These are phyloP conservation scores for Blyttiomyces sp. DNA, from an alignment of 371 early-diverging fungal species.

Conservation along the genomic window DNA sequence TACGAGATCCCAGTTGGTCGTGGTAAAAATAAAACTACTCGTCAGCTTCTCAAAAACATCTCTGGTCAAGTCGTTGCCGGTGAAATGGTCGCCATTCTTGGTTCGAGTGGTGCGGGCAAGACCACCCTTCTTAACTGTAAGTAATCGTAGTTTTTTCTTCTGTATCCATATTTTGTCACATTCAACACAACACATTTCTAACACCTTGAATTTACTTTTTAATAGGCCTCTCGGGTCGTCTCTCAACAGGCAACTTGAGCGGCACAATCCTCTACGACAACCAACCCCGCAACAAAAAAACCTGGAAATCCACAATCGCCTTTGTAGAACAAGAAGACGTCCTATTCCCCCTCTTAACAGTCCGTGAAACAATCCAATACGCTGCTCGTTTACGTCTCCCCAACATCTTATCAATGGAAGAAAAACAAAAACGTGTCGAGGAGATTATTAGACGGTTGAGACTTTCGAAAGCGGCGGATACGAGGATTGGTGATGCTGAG, in stretches of 20 bases:
- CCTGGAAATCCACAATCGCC: slow-evolving; percentile 20
- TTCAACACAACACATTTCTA: too few relatives aligned
- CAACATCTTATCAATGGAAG: slow-evolving; percentile 21
- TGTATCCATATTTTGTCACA: too few relatives aligned
- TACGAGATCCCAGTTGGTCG: too few relatives aligned
- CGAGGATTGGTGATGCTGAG: slow-evolving; percentile 56
- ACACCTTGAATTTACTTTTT: too few relatives aligned
- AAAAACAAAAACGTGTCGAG: slow-evolving; percentile 56
- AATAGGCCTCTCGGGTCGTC: not conserved
- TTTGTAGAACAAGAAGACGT: slow-evolving; percentile 43
- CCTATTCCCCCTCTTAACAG: slow-evolving; percentile 40
- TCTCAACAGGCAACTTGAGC: not conserved
- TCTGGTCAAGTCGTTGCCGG: slow-evolving; percentile 13
- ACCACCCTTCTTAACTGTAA: slow-evolving; percentile 49
- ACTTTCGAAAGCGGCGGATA: slow-evolving; percentile 25
- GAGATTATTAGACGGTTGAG: slow-evolving; percentile 69
- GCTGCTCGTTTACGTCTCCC: slow-evolving; percentile 77
- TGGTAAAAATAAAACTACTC: too few relatives aligned
- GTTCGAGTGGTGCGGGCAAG: slow-evolving; percentile 48
- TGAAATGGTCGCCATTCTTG: slow-evolving; percentile 41
- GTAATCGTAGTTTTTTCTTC: too few relatives aligned
- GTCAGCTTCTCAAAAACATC: not conserved
- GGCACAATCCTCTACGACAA: slow-evolving; percentile 24
- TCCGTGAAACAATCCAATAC: slow-evolving; percentile 66
- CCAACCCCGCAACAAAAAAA: slow-evolving; percentile 1